A percentile compares a stretch with the other conserved stretches of the same genome.
Evolutionary conservation across 148 eudicot species (phyloP).

Genomic region (Camellia lanceoleosa): DNA sequence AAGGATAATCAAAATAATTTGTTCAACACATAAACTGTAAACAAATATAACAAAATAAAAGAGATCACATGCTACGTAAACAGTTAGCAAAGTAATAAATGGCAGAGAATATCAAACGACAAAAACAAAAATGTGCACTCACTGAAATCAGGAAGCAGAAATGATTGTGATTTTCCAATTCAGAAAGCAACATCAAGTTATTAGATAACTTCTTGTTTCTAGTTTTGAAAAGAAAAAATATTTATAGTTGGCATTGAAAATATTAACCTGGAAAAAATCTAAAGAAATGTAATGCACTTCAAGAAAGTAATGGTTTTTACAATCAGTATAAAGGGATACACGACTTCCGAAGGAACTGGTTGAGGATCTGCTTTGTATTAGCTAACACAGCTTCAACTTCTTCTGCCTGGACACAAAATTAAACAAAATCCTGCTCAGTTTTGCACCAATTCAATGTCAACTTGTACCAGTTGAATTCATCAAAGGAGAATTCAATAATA

Average conservation of each 20-base stretch:
- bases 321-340: conserved; percentile 57
- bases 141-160: not conserved
- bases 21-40: not conserved
- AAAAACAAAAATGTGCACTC: not conserved
- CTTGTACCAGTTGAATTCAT: not conserved
- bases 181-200: conserved; percentile 2
- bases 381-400: conserved; percentile 96
- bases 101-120: conserved; percentile 2
- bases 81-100: not conserved
- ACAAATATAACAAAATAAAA: not conserved
- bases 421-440: conserved; percentile 5
- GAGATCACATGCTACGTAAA: conserved; percentile 8
- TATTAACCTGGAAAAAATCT: not conserved
- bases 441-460: conserved; percentile 11
- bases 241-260: not conserved
- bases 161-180: not conserved
- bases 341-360: conserved; percentile 80
- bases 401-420: conserved; percentile 55
- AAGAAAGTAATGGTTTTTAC: not conserved
- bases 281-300: not conserved
- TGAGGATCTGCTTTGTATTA: conserved; percentile 85
- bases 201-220: not conserved
- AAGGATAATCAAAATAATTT: not conserved
- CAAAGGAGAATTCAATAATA: not conserved
- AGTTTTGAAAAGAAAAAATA: not conserved